Percentiles rank a stretch among this genome's conserved stretches.
Evolutionary conservation across 2,329 filamentous ascomycete species (phyloP).

Genomic region (Mycosphaerella sp.): DNA sequence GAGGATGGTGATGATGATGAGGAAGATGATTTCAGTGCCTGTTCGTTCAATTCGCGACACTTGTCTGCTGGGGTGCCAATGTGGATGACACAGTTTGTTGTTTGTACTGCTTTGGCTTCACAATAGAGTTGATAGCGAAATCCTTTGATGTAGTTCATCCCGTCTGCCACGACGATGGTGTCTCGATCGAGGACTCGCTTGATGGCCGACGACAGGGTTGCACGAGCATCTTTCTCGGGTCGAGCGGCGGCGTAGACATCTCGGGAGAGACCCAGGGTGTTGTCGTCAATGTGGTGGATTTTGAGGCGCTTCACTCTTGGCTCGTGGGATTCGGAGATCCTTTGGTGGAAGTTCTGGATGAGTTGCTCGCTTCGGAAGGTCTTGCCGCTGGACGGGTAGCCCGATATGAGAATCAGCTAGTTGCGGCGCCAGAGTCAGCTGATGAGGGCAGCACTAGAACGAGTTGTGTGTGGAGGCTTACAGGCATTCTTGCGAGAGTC

Average conservation of each 20-base stretch:
- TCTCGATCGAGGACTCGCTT: slow-evolving; percentile 66
- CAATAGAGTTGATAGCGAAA: slow-evolving; percentile 83
- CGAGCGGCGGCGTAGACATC: slow-evolving; percentile 70
- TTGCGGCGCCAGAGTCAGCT: no score
- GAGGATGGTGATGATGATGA: no score
- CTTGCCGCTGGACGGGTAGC: slow-evolving; percentile 56
- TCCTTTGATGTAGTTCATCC: slow-evolving; percentile 82
- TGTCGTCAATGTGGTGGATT: slow-evolving; percentile 68
- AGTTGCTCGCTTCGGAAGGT: slow-evolving; percentile 59
- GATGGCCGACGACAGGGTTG: slow-evolving; percentile 68
- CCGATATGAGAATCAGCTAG: slow-evolving; percentile 29
- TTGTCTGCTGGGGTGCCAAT: slow-evolving; percentile 52
- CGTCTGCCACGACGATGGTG: slow-evolving; percentile 74
- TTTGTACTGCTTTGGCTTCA: slow-evolving; percentile 73
- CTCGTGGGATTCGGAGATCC: slow-evolving; percentile 40
- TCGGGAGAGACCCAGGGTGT: slow-evolving; percentile 62
- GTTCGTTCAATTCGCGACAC: slow-evolving; percentile 57
- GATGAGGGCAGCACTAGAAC: not conserved
- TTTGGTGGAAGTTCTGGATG: slow-evolving; percentile 55
- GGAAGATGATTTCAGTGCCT: slow-evolving; percentile 29
- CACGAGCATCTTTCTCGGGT: slow-evolving; percentile 75
- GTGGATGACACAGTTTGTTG: slow-evolving; percentile 67
- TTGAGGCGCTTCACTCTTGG: slow-evolving; percentile 51
- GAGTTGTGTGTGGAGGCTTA: not conserved
- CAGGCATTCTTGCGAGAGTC: slow-evolving; percentile 6